Base-by-base conservation (phyloP, 2,329 filamentous ascomycete genomes). In the Ophiobolus disseminans region DNA sequence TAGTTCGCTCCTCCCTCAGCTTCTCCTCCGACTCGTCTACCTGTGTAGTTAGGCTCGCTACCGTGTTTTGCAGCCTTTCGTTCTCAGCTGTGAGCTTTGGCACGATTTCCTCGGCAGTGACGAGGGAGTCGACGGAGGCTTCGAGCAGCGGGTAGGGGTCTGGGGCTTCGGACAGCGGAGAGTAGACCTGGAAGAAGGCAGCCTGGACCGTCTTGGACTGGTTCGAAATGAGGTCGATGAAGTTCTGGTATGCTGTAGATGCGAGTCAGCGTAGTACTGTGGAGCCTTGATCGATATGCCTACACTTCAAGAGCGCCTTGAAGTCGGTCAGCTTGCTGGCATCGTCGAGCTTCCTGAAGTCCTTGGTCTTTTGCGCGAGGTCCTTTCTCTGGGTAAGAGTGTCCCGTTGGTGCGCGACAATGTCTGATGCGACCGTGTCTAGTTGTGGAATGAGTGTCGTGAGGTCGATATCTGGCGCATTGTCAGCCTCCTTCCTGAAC, bases 281-380 rank as follows among this genome's bases (percentile, higher is more conserved):
- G 3, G 19, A 14, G 20, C 34, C 30, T 14, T 14, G 22, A 7
- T 11, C 7, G 13, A 21, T 13, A 28, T 39, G 37, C 63, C 17
- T 70, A 91, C 90, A 87, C 80, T 96, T 97, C 50, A 99, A 76
- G 40, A 99, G 77, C 30, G 85, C 85, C 76, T 97, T 99, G 77
- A 96, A 86, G 73, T 99, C 94, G 4, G 81, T 80, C 44, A 99
- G 77, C 74, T 97, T 99, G 47, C 84, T 85, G 9, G 88, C 78
- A 78, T 99, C 91, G 63, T 97, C 93, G 9, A 96, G 82, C 73
- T 97, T 97, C 53, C 92, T 83, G 63, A 97, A 99, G 65, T 97
- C 93, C 68, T 99, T 99, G 1, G 94, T 99, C 80, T 97, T 97
- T 70, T 97, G 92, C n/a, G 95, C 94, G 16, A 99, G 80, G 53